Conservation (phyloP, 768 basidiomycete genomes). For the Kwoniella sp. region DNA sequence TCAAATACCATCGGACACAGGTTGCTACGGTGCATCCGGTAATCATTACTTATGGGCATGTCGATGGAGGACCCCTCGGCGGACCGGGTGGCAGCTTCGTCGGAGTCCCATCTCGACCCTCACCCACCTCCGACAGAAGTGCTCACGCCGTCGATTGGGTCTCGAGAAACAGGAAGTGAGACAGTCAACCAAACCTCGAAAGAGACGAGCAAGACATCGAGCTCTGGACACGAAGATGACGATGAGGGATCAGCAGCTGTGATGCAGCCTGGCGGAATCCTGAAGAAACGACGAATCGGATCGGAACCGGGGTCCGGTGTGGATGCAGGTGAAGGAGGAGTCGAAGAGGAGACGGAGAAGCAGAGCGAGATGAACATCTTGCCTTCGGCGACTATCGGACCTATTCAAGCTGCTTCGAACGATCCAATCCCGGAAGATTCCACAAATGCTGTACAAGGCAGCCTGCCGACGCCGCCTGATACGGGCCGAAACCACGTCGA, state of each 20-base stretch:
- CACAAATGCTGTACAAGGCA: neutral
- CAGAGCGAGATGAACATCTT: slow-evolving; percentile 2
- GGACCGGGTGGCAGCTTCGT: too few relatives aligned
- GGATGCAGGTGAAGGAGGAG: neutral
- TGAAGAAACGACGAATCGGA: neutral
- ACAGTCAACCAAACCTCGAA: too few relatives aligned
- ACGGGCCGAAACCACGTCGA: neutral
- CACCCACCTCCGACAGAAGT: neutral
- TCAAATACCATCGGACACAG: too few relatives aligned
- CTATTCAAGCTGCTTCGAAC: slow-evolving; percentile 10
- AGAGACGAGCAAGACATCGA: too few relatives aligned
- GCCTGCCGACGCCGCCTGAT: neutral
- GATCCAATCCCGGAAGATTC: too few relatives aligned
- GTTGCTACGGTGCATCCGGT: too few relatives aligned
- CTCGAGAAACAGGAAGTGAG: too few relatives aligned
- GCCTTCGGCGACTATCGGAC: slow-evolving; percentile 15
- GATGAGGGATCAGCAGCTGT: neutral
- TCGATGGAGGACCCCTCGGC: too few relatives aligned
- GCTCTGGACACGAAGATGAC: neutral
- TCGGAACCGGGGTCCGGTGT: neutral
- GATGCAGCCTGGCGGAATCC: neutral
- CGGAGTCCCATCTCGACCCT: neutral
- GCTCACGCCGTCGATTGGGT: neutral
- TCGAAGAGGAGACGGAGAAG: neutral
- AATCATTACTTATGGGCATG: too few relatives aligned